Percentiles rank a stretch among this genome's conserved stretches.
Conservation (phyloP, 2,329 filamentous ascomycete genomes). For the Apiospora kogelbergensis region DNA sequence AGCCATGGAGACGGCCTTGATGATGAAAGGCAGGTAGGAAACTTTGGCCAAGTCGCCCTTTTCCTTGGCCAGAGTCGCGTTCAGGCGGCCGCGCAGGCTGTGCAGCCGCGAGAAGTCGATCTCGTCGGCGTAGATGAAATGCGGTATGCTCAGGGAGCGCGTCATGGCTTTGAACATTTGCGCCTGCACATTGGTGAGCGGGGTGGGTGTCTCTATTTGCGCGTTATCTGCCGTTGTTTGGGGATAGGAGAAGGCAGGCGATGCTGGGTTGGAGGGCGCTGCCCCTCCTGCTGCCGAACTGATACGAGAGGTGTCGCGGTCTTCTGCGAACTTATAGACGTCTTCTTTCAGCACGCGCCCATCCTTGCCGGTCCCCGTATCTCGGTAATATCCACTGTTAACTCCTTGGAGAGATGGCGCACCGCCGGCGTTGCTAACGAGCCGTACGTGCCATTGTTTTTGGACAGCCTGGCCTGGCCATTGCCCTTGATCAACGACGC, state of each 20-base stretch:
- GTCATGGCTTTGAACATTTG: slow-evolving; percentile 99
- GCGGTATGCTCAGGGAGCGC: slow-evolving; percentile 82
- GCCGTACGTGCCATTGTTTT: slow-evolving; percentile 62
- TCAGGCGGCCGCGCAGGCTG: slow-evolving; percentile 71
- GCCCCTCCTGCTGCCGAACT: background rate
- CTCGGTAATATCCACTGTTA: slow-evolving; percentile 74
- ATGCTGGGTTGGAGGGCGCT: slow-evolving; percentile 22
- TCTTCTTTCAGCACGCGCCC: slow-evolving; percentile 93
- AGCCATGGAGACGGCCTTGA: slow-evolving; percentile 90
- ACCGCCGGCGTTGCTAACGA: slow-evolving; percentile 89
- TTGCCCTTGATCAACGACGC: slow-evolving; percentile 16
- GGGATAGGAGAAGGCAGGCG: slow-evolving; percentile 27
- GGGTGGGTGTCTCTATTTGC: slow-evolving; percentile 67
- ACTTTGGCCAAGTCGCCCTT: slow-evolving; percentile 59
- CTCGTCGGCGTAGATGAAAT: slow-evolving; percentile 93
- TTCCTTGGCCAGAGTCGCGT: slow-evolving; percentile 58
- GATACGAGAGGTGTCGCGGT: slow-evolving; percentile 31
- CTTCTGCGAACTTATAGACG: slow-evolving; percentile 69
- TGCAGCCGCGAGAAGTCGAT: slow-evolving; percentile 78
- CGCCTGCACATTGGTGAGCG: slow-evolving; percentile 76
- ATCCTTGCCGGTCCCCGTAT: slow-evolving; percentile 84
- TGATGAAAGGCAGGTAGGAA: slow-evolving; percentile 89
- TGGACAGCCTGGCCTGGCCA: slow-evolving; percentile 21
- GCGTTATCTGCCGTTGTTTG: slow-evolving; percentile 32
- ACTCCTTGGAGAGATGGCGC: slow-evolving; percentile 79